A percentile compares a stretch with the other conserved stretches of the same genome.
phyloP scores from a whole-genome alignment of 139 green algal genomes.

The Dunaliella primolecta region DNA sequence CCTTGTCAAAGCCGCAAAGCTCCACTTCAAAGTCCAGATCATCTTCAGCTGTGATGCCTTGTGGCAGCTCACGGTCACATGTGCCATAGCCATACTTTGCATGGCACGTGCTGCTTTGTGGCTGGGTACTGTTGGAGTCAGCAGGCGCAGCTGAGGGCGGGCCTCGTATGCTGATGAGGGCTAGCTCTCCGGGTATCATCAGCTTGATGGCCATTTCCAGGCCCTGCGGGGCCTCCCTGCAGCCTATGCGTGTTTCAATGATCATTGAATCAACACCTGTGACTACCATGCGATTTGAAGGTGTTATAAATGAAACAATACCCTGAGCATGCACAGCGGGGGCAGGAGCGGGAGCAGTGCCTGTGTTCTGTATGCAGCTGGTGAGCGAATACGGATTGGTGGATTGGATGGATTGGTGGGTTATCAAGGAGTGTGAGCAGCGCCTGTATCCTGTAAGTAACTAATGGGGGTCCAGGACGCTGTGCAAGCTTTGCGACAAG shows the following conservation, averaged over 20 bases:
- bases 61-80: not conserved
- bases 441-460: no score
- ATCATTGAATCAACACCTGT: not conserved
- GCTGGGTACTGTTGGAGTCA: not conserved
- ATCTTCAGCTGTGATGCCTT: conserved; percentile 5
- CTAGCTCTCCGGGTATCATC: conserved; percentile 73
- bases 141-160: not conserved
- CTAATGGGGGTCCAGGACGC: no score
- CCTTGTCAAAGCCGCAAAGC: conserved; percentile 64
- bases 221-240: conserved; percentile 55
- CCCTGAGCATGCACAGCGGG: no score
- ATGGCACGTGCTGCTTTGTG: not conserved
- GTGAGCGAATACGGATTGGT: no score
- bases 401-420: no score
- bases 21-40: conserved; percentile 68
- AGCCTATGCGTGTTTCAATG: conserved; percentile 29
- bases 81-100: not conserved
- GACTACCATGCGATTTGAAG: no score
- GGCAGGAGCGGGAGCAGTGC: no score
- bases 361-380: no score
- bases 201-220: conserved; percentile 69
- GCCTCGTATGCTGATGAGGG: conserved; percentile 18
- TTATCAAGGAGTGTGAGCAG: no score
- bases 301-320: no score
- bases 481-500: no score